Evolutionary conservation across 78 protist species (phyloP), one percentile per base, ranked within the genome.

Genomic region (Planoprotostelium fungivorum): DNA sequence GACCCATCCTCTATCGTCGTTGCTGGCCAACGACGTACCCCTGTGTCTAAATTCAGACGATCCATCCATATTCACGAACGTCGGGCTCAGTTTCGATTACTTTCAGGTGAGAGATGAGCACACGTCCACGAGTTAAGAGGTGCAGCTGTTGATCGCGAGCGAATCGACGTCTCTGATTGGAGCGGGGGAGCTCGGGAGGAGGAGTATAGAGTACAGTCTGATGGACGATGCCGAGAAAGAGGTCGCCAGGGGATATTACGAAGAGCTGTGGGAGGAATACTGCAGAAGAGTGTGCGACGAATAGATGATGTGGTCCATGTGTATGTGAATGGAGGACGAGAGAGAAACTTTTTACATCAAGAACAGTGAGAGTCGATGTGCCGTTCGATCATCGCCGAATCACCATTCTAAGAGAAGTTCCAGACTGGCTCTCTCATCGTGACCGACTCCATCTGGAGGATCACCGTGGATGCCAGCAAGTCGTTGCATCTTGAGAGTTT

Each of bases 1-100:
- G 34, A 51, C 91, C 0, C 97, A 96, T 63, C 96, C 97, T 0
- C 95, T 83, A 31, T n/a, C 88, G 9, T 34, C 28, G 38, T 87
- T 92, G 0, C 39, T 94, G 36, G 85, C 86, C 34, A 31, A 73
- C 39, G 95, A 93, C 36, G 36, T 92, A 0, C 95, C 92, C 10
- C 35, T 96, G 1, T 85, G 93, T 35, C 91, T 96, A 38, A 38
- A 85, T 1, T 87, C 90, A 0, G 95, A 93, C 36, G 95, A 93
- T 37, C 95, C 95, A 9, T 91, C 95, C 0, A 93, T 93, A n/a
- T 93, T 63, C 37, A 38, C 83, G 25, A 83, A 87, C 29, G 35
- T 34, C 29, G 95, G 95, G 36, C 0, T 90, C 29, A 34, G 84
- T 25, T 90, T 36, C 36, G 95, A 93, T n/a, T 93, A 89, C 35